Conservation (phyloP, 495 filamentous ascomycete species). For the Aspergillus asperescens region DNA sequence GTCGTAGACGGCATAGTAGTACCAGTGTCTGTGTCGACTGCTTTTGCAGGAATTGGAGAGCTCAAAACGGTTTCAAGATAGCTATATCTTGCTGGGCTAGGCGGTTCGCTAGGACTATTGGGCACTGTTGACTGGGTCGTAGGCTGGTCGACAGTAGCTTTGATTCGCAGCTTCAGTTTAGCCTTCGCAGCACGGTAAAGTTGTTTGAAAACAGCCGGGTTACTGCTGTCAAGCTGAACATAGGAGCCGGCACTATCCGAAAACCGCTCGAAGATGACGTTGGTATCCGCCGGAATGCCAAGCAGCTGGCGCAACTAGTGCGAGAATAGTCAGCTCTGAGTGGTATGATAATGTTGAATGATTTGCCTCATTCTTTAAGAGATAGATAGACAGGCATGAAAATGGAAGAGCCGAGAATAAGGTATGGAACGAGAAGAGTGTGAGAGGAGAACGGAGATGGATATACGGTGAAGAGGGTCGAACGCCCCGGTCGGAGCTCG, state of each 20-base stretch:
- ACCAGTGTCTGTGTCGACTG: slow-evolving; percentile 10
- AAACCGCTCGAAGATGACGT: slow-evolving; percentile 84
- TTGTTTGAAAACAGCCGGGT: slow-evolving; percentile 87
- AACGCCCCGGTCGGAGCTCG: slow-evolving; percentile 30
- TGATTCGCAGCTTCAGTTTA: slow-evolving; percentile 93
- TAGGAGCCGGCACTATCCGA: slow-evolving; percentile 87
- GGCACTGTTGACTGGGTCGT: slow-evolving; percentile 10
- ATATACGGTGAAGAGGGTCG: slow-evolving; percentile 11
- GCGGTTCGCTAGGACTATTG: slow-evolving; percentile 6
- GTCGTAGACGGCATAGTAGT: slow-evolving; percentile 8
- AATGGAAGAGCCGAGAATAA: neutral
- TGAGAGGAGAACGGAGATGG: slow-evolving; percentile 18
- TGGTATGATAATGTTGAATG: neutral
- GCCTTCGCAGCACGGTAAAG: slow-evolving; percentile 95
- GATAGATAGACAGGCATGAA: neutral
- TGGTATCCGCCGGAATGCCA: slow-evolving; percentile 58
- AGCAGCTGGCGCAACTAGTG: slow-evolving; percentile 71
- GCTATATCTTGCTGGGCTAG: slow-evolving; percentile 27
- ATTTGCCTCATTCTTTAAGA: neutral
- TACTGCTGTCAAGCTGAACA: slow-evolving; percentile 70
- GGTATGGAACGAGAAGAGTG: slow-evolving; percentile 5
- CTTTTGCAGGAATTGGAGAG: slow-evolving; percentile 25
- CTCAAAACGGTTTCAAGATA: slow-evolving; percentile 44
- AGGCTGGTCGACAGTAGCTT: slow-evolving; percentile 48
- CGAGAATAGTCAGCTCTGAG: slow-evolving; percentile 10